Percentiles rank a stretch among this genome's conserved stretches.
Evolutionary conservation across 805 yeast species (phyloP).

Genomic region (Pichia nakasei): DNA sequence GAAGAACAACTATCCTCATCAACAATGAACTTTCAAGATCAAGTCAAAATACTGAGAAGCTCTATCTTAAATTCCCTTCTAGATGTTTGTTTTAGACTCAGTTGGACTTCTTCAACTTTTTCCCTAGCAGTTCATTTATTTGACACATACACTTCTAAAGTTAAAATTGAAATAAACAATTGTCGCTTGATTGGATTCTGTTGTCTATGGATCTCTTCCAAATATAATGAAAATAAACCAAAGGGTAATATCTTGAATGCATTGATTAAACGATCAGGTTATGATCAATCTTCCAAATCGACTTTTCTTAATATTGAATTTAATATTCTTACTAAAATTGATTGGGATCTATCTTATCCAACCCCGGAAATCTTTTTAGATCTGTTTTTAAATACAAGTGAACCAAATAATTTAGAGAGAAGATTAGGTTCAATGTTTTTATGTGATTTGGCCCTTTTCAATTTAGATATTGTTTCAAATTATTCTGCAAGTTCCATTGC

Average conservation of each 20-base stretch:
- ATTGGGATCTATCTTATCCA: constrained; percentile 57
- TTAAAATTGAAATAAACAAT: constrained; percentile 27
- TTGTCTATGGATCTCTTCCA: constrained; percentile 39
- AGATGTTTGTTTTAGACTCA: constrained; percentile 23
- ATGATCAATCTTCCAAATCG: constrained; percentile 15
- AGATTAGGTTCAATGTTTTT: constrained; percentile 50
- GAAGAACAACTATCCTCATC: constrained; percentile 23
- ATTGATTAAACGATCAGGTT: constrained; percentile 24
- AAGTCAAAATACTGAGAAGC: constrained; percentile 11
- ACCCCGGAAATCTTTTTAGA: constrained; percentile 60
- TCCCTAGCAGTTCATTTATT: constrained; percentile 30
- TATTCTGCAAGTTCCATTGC: constrained; percentile 39
- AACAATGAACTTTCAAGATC: constrained; percentile 16
- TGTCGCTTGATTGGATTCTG: constrained; percentile 34
- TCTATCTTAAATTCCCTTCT: constrained; percentile 25
- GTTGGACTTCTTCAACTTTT: constrained; percentile 28
- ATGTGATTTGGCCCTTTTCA: constrained; percentile 60
- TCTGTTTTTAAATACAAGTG: constrained; percentile 32
- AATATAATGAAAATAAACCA: constrained; percentile 41
- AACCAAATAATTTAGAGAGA: constrained; percentile 35
- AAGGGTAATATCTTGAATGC: constrained; percentile 34
- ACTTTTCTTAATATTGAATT: constrained; percentile 59
- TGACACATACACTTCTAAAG: constrained; percentile 31
- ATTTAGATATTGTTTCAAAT: constrained; percentile 46
- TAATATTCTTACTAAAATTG: constrained; percentile 50